A percentile compares a stretch with the other conserved stretches of the same genome.
Evolutionary conservation across 371 early-diverging fungal genomes (phyloP).

Genomic region (Vairimorpha apis): DNA sequence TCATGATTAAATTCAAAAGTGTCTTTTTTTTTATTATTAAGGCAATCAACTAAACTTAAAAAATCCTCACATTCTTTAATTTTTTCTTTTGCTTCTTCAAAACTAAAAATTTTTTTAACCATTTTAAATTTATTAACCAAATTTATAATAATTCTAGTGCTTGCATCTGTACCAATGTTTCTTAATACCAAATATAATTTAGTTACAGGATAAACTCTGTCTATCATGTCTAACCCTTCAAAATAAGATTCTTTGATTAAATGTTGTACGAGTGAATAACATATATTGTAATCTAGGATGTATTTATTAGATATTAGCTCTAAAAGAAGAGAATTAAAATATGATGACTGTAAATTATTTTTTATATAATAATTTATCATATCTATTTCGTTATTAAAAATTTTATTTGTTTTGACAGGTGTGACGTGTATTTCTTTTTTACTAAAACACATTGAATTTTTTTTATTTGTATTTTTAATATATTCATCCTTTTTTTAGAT

Average conservation of each 20-base stretch:
- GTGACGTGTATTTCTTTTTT: neutral
- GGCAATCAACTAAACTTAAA: slow-evolving; percentile 23
- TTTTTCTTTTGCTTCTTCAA: neutral
- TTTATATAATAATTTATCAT: slow-evolving; percentile 18
- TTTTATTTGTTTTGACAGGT: neutral
- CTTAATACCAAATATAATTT: slow-evolving; percentile 38
- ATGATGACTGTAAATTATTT: slow-evolving; percentile 22
- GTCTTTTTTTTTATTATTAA: neutral
- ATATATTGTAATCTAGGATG: slow-evolving; percentile 38
- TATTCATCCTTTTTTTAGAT: neutral
- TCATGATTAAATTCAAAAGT: too few relatives aligned
- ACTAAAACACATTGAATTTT: neutral
- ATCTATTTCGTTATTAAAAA: slow-evolving; percentile 2
- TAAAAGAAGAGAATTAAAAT: slow-evolving; percentile 32
- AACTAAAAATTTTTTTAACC: slow-evolving; percentile 16
- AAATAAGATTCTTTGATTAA: slow-evolving; percentile 9
- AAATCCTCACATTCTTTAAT: slow-evolving; percentile 32
- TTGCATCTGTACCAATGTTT: slow-evolving; percentile 13
- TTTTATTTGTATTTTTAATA: neutral
- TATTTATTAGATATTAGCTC: slow-evolving; percentile 41
- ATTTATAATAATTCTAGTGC: slow-evolving; percentile 19
- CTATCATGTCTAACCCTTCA: slow-evolving; percentile 37
- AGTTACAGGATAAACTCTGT: slow-evolving; percentile 52
- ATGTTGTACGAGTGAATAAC: slow-evolving; percentile 22
- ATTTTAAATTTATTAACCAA: slow-evolving; percentile 38